These are phyloP conservation scores for Irpex rosettiformis DNA, from an alignment of 1,284 basidiomycete genomes.

Conservation along the genomic window DNA sequence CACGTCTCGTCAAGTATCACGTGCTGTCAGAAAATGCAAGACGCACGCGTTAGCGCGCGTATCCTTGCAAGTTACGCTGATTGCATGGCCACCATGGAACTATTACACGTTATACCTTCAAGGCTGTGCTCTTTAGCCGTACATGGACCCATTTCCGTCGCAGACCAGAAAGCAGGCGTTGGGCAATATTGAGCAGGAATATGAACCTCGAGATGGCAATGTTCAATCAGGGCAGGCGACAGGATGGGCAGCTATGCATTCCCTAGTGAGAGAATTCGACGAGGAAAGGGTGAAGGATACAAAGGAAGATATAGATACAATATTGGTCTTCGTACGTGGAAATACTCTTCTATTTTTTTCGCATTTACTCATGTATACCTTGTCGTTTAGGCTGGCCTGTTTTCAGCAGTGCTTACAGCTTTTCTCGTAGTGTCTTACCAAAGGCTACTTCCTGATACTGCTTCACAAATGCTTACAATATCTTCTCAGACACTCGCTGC, in stretches of 20 bases:
- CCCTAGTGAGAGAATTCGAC: conserved; percentile 10
- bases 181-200: too few species aligned
- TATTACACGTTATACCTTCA: too few species aligned
- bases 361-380: not conserved
- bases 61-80: too few species aligned
- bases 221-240: not conserved
- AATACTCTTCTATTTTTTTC: not conserved
- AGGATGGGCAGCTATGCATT: conserved; percentile 13
- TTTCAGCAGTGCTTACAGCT: not conserved
- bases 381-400: not conserved
- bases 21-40: too few species aligned
- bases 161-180: too few species aligned
- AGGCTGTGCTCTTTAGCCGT: too few species aligned
- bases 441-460: not conserved
- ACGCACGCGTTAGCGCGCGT: too few species aligned
- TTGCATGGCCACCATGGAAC: too few species aligned
- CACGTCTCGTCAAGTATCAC: too few species aligned
- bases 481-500: not conserved
- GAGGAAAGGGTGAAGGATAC: conserved; percentile 4
- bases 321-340: not conserved
- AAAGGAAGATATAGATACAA: conserved; percentile 13
- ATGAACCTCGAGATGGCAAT: not conserved
- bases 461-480: not conserved
- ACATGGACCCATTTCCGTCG: not conserved
- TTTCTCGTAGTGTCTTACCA: not conserved